Conservation (phyloP, 169 alveolate species). For the Plasmodium cynomolgi region DNA sequence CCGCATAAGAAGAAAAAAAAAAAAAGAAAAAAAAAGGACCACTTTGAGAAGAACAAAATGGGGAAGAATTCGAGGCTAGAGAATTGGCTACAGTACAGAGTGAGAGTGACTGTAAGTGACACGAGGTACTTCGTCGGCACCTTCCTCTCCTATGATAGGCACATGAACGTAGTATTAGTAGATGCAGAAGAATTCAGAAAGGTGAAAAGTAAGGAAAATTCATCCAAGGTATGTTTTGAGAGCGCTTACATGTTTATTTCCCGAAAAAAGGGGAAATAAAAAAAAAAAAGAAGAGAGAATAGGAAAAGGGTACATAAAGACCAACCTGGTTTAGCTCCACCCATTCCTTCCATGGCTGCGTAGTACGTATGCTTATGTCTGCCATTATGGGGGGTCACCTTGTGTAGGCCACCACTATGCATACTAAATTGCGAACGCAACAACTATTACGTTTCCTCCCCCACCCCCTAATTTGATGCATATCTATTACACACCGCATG, state of each 20-base stretch:
- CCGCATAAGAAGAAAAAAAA: not conserved
- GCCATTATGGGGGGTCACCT: not conserved
- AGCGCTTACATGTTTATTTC: not conserved
- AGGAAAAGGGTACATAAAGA: conserved; percentile 1
- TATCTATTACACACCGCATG: not conserved
- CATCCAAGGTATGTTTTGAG: conserved; percentile 64
- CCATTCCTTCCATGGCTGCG: not conserved
- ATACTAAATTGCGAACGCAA: not conserved
- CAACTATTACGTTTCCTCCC: not conserved
- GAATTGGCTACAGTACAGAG: conserved; percentile 97
- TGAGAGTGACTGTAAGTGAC: conserved; percentile 95
- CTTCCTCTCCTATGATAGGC: conserved; percentile 98
- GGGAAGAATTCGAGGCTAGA: conserved; percentile 92
- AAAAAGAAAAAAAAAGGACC: not conserved
- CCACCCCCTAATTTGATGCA: not conserved
- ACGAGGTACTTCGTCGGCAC: conserved; percentile 97
- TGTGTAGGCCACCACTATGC: not conserved
- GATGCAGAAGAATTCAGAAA: conserved; percentile 98
- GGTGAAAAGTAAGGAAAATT: conserved; percentile 82
- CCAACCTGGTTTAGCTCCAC: not conserved
- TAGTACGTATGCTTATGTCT: not conserved
- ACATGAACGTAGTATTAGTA: conserved; percentile 97
- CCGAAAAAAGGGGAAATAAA: not conserved
- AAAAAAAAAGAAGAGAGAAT: not conserved
- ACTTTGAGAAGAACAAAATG: conserved; percentile 55